These are phyloP conservation scores for Cladophialophora bantiana DNA, from an alignment of 2,329 filamentous ascomycete genomes.

Conservation along the genomic window DNA sequence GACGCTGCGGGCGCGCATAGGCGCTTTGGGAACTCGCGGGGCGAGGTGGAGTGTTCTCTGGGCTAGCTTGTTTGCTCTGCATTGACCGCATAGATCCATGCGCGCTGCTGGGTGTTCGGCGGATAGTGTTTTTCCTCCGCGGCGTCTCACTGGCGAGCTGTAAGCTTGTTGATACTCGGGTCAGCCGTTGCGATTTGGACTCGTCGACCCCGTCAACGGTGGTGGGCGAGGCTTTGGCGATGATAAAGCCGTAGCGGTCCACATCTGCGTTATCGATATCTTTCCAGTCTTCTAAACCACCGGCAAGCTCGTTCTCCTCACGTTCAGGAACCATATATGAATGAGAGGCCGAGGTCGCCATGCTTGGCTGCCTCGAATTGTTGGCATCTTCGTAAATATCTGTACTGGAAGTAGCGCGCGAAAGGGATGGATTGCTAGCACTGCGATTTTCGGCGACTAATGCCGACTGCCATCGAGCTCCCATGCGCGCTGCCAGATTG, in stretches of 20 bases:
- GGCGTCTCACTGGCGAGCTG: conserved; percentile 64
- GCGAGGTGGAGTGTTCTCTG: conserved; percentile 45
- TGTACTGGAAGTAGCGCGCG: conserved; percentile 41
- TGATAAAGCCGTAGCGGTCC: conserved; percentile 71
- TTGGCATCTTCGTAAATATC: conserved; percentile 33
- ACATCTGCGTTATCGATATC: conserved; percentile 66
- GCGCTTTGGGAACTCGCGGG: conserved; percentile 45
- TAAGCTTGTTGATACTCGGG: conserved; percentile 67
- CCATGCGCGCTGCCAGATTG: conserved; percentile 48
- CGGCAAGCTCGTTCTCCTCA: conserved; percentile 65
- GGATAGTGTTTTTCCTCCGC: conserved; percentile 60
- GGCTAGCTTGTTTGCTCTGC: conserved; percentile 42
- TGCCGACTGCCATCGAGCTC: conserved; percentile 50
- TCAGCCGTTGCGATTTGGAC: conserved; percentile 53
- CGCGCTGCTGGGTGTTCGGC: conserved; percentile 57
- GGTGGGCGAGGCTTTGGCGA: conserved; percentile 39
- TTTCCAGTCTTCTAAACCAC: conserved; percentile 71
- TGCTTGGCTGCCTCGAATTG: conserved; percentile 26
- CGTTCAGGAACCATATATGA: conserved; percentile 43
- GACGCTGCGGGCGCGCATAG: conserved; percentile 52
- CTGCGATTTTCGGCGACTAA: conserved; percentile 41
- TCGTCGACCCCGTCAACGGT: conserved; percentile 28
- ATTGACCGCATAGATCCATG: conserved; percentile 52
- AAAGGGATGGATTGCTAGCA: conserved; percentile 43
- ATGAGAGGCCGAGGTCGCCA: conserved; percentile 25